Evolutionary conservation across 1,284 basidiomycete genomes (phyloP), one percentile per base, ranked within the genome.

Genomic region (Irpex sp.): DNA sequence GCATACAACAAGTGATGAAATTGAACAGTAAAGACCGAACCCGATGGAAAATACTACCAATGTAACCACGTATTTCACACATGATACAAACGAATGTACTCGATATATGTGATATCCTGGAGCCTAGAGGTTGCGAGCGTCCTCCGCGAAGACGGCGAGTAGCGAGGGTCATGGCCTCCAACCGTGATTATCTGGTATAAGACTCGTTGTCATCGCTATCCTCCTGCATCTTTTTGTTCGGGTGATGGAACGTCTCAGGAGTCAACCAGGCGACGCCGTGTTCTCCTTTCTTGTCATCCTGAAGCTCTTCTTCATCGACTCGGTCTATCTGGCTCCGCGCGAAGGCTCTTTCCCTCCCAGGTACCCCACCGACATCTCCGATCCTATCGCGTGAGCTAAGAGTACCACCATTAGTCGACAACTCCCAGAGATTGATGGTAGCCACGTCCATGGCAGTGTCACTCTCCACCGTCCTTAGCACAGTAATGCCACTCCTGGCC

Each of bases 371-470:
- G n/a, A 14, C 39, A n/a, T 45, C 39, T 45, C 28, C 28, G 28
- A 2, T 2, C 39, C 39, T 45, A 2, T 45, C 39, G 12, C n/a
- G 12, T 12, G 39, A 45, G 14, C 39, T 2, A 12, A n/a, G n/a
- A 12, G 39, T 6, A 16, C 39, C n/a, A 45, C 18, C 19, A 51
- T 28, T 51, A 5, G 49, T 51, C 61, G 56, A 23, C 28, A 62
- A 59, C 36, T 58, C 61, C 45, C 58, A 45, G n/a, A 63, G 54
- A 49, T 63, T 59, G 28, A 60, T 55, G 5, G 61, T 63, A 18
- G 56, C 54, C 58, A 63, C 58, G 36, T 59, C 61, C 55, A 19
- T 51, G 49, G 58, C 48, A 9, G 58, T 59, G 58, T 58, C 58
- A 18, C 33, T 49, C 48, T 36, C 19, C 47, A 48, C 52, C 21